phyloP scores from a whole-genome alignment of 345 rosid genomes.

The Pugionium dolabratum region DNA sequence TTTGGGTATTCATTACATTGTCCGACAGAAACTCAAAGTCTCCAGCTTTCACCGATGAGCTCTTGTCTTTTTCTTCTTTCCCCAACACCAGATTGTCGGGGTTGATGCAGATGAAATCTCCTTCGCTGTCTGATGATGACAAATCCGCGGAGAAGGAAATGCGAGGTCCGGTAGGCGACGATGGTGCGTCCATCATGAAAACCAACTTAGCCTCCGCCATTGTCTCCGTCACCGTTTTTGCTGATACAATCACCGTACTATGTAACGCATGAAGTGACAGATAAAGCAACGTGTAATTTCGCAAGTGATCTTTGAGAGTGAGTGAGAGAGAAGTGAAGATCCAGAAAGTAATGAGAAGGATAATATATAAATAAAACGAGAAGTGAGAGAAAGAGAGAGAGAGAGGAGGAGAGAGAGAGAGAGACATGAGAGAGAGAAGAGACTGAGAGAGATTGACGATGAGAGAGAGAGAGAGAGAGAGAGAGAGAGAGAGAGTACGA shows the following conservation, averaged over 20 bases:
- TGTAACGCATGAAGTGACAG: constrained; percentile 13
- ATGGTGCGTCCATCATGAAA: constrained; percentile 17
- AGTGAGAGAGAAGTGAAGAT: constrained; percentile 24
- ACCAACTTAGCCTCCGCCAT: constrained; percentile 17
- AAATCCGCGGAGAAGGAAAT: constrained; percentile 87
- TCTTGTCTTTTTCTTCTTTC: constrained; percentile 31
- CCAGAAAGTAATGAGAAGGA: constrained; percentile 21
- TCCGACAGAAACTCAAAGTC: constrained; percentile 84
- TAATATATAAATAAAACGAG: constrained; percentile 1
- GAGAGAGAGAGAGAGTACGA: no score
- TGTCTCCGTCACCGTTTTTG: constrained; percentile 12
- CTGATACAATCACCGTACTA: constrained; percentile 29
- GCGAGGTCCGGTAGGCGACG: constrained; percentile 56
- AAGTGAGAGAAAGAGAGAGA: not conserved
- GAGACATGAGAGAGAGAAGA: no score
- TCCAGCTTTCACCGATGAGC: constrained; percentile 42
- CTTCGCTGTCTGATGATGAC: constrained; percentile 42
- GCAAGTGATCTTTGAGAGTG: constrained; percentile 20
- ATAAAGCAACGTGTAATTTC: not conserved
- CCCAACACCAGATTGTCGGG: constrained; percentile 31
- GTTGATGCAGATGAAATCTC: constrained; percentile 63
- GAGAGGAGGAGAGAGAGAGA: no score
- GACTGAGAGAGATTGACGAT: no score
- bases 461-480: no score
- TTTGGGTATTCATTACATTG: constrained; percentile 27